Evolutionary conservation across 495 filamentous ascomycete genomes (phyloP), one percentile per base, ranked within the genome.

Genomic region (Podospora conica): DNA sequence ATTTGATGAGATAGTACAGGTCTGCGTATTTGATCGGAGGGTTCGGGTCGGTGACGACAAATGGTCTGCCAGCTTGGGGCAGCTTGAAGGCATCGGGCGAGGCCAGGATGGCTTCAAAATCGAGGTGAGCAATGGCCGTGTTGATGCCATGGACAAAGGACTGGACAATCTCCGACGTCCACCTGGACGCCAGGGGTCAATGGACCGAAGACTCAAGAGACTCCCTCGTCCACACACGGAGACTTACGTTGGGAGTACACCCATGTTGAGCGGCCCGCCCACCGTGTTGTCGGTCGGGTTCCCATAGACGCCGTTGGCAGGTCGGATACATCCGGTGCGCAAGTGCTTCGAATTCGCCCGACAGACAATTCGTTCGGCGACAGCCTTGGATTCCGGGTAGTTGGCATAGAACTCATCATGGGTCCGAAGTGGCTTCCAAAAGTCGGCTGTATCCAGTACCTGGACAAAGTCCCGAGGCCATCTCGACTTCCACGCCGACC

Each of bases 281-380:
- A 87, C 71, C 0, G 81, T 83, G 29, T 79, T 79, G 67, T 85
- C 82, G 7, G 74, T 82, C 2, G 83, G 83, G 60, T 85, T 79
- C 15, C 85, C 85, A 66, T 86, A 86, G 27, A 87, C 82, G 7
- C 84, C 84, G 71, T 87, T 86, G 8, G 83, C 79, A 3, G 85
- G 84, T 9, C 85, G 76, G 64, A 87, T 85, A 66, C 81, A 81
- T 21, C 85, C 85, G 0, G 85, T 86, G 6, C 83, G 78, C 57
- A 87, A 79, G 2, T 71, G 20, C 28, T 72, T 69, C 18, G 74
- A 59, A 60, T 85, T 81, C 2, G 81, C 80, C 4, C 62, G 74
- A 31, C 83, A 83, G 0, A 87, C 81, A 15, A 85, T 72, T 7
- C 75, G 65, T 72, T 86, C 85, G 2, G 84, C 82, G 24, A 78